Evolutionary conservation across 345 rosid species (phyloP).

Genomic region (Noccaea bulbosa): DNA sequence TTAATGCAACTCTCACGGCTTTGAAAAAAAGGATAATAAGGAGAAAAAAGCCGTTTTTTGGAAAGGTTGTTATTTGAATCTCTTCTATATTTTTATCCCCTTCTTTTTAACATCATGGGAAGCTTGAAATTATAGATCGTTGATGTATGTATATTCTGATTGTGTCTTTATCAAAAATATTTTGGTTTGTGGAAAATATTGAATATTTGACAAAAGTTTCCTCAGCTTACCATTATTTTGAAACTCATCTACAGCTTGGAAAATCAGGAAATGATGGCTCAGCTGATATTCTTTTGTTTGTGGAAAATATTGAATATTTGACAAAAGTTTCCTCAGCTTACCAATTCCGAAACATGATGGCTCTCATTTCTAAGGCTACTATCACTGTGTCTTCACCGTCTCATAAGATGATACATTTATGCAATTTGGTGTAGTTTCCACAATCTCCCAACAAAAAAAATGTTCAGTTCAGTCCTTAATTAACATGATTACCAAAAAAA

Average conservation of each 20-base stretch:
- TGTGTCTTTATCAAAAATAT: background rate
- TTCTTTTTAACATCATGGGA: background rate
- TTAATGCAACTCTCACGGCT: conserved; percentile 32
- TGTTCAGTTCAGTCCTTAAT: background rate
- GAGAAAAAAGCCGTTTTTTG: background rate
- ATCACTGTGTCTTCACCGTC: background rate
- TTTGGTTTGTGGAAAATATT: background rate
- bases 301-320: no score
- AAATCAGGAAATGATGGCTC: no score
- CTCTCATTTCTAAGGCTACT: background rate
- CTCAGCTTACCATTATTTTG: background rate
- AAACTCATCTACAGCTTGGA: background rate
- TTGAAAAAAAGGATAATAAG: conserved; percentile 5
- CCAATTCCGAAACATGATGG: background rate
- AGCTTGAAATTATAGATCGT: background rate
- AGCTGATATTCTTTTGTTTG: no score
- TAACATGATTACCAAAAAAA: background rate
- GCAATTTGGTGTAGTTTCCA: background rate
- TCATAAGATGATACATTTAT: background rate
- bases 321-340: no score
- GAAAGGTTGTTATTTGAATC: background rate
- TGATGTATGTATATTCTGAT: conserved; percentile 2
- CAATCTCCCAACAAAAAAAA: background rate
- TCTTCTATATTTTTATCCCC: no score
- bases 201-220: background rate